Conservation (phyloP, 176 grass and related monocot species). For the Poa pratensis region DNA sequence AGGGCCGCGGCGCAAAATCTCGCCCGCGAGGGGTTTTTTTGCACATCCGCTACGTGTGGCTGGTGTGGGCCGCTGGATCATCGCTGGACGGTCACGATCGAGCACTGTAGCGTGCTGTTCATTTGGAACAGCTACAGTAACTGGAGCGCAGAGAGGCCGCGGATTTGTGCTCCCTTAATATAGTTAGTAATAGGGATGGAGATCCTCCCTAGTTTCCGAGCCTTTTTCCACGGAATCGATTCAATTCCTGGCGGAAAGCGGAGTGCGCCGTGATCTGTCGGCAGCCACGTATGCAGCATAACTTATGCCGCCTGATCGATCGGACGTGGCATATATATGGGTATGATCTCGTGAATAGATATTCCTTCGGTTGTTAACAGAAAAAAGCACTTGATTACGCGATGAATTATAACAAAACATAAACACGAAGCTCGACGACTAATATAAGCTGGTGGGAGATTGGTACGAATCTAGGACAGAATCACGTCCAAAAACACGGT, state of each 20-base stretch:
- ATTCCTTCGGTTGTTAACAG: neutral
- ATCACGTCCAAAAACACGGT: slow-evolving; percentile 36
- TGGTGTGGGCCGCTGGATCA: no score
- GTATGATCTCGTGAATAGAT: no score
- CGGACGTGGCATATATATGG: no score
- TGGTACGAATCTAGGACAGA: slow-evolving; percentile 47
- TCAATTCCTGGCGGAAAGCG: slow-evolving; percentile 36
- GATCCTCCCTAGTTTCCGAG: slow-evolving; percentile 25
- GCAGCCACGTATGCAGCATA: neutral
- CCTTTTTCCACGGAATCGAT: slow-evolving; percentile 41
- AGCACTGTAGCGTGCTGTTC: no score
- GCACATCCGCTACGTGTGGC: no score
- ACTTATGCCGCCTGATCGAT: neutral
- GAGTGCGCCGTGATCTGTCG: slow-evolving; percentile 25
- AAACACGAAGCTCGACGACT: slow-evolving; percentile 33
- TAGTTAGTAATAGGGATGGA: slow-evolving; percentile 29
- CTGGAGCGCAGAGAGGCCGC: no score
- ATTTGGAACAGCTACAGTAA: no score
- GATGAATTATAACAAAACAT: slow-evolving; percentile 8
- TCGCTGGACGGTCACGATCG: no score
- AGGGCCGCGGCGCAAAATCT: no score
- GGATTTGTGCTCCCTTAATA: no score
- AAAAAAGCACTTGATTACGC: neutral
- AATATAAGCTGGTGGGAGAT: slow-evolving; percentile 33
- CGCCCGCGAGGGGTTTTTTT: no score